A percentile compares a stretch with the other conserved stretches of the same genome.
phyloP scores from a whole-genome alignment of 768 basidiomycete genomes.

The Lactarius vividus region DNA sequence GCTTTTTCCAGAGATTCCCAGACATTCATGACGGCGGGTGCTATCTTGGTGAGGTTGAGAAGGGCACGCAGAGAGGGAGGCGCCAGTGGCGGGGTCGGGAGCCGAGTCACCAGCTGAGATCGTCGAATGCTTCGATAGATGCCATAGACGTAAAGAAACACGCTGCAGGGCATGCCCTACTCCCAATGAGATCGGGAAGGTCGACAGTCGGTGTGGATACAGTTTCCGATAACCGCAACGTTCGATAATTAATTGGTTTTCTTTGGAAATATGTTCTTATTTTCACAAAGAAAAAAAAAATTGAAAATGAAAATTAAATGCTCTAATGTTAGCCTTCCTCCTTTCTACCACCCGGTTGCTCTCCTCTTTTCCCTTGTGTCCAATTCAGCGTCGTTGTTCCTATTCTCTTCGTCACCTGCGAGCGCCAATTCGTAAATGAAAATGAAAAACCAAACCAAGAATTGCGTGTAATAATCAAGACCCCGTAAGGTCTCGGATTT shows the following conservation, averaged over 20 bases:
- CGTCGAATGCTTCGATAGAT: conserved; percentile 22
- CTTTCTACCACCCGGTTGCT: conserved; percentile 44
- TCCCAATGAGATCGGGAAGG: conserved; percentile 24
- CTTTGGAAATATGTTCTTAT: not conserved
- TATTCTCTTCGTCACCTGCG: conserved; percentile 30
- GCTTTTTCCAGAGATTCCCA: conserved; percentile 16
- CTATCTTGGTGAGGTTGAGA: conserved; percentile 6
- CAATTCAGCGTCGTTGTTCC: conserved; percentile 34
- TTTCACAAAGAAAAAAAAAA: not conserved
- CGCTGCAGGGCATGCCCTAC: conserved; percentile 19
- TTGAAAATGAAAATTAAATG: not conserved
- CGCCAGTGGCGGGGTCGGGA: conserved; percentile 19
- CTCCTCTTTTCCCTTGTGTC: conserved; percentile 46
- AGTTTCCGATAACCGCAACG: not conserved
- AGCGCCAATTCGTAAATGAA: conserved; percentile 17
- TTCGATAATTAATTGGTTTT: not conserved
- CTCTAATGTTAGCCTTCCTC: not conserved
- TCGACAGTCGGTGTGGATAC: conserved; percentile 12
- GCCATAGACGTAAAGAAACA: conserved; percentile 24
- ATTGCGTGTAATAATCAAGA: conserved; percentile 53
- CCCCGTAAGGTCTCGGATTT: conserved; percentile 66
- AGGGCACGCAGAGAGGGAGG: not conserved
- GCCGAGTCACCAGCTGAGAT: conserved; percentile 21
- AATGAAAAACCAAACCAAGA: conserved; percentile 29
- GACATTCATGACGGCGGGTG: conserved; percentile 4